Conservation (phyloP, 768 basidiomycete genomes). For the Suillus alpinus region DNA sequence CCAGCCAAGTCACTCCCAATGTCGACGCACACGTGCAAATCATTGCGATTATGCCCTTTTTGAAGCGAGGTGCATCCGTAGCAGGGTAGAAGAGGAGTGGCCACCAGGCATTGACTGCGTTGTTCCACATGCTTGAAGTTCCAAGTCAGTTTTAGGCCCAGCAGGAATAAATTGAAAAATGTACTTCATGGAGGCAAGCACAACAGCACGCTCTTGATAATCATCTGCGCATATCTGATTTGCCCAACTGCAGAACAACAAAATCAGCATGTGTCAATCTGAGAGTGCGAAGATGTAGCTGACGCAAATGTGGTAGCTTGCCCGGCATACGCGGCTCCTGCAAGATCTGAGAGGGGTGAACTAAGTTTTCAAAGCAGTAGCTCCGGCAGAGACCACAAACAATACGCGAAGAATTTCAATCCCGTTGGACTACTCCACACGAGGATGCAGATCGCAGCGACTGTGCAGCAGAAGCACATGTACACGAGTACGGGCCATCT, state of each 20-base stretch:
- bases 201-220: conserved; percentile 63
- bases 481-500: conserved; percentile 67
- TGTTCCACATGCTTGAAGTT: conserved; percentile 63
- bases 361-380: not conserved
- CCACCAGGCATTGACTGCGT: conserved; percentile 69
- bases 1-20: conserved; percentile 50
- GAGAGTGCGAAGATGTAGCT: conserved; percentile 17
- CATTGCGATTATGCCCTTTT: conserved; percentile 69
- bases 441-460: conserved; percentile 56
- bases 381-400: conserved; percentile 32
- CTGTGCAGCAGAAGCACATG: conserved; percentile 54
- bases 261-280: not conserved
- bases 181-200: conserved; percentile 76
- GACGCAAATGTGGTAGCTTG: conserved; percentile 77
- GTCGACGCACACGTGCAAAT: conserved; percentile 57
- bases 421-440: conserved; percentile 57
- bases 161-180: not conserved
- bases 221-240: conserved; percentile 75
- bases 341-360: conserved; percentile 38
- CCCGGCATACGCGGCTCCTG: conserved; percentile 69
- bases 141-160: not conserved
- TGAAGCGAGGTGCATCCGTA: conserved; percentile 65
- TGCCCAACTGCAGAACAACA: conserved; percentile 54
- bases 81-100: conserved; percentile 71
- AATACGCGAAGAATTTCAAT: conserved; percentile 77